Base-by-base conservation (phyloP, 2,329 filamentous ascomycete genomes). In the Alternaria viburni region DNA sequence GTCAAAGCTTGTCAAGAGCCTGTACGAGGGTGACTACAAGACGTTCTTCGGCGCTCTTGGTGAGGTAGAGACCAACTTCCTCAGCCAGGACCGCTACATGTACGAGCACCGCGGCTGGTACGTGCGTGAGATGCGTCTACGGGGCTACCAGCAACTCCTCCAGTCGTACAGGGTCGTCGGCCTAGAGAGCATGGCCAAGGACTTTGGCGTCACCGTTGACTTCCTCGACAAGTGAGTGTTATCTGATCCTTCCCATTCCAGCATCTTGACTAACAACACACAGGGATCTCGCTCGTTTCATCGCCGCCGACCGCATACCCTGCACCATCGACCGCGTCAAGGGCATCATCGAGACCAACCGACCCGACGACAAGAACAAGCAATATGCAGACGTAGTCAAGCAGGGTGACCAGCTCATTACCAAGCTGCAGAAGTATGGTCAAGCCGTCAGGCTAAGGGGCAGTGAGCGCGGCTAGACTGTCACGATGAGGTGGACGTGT, bases 291-390 rank as follows among this genome's bases (percentile, higher is more conserved):
- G 94, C 95, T 78, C 96, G 93, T 77, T 99, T 99, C 83, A 98
- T 99, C 76, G 96, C 96, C 15, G 93, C 90, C 68, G 93, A 95
- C 78, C 91, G 95, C 73, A 95, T 99, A 76, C 90, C 94, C 56
- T 98, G 96, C 86, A 98, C 94, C 23, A 98, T 99, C 74, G 96
- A 99, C 83, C 92, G 96, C 58, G 96, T 99, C 69, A 93, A 94
- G 63, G 96, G 95, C 70, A 92, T 98, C 72, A 98, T 99, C 75
- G 96, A 98, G 87, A 99, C 96, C 47, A 97, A 97, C 84, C 88
- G 96, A 58, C 94, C 95, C 9, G 96, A 98, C 79, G 94, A 97
- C 84, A 99, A 99, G 90, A 98, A 98, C 87, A 97, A 97, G 87
- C 96, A 99, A 84, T 99, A 99, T 83, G 92, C 94, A 74, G 96